Conservation (phyloP, 2,329 filamentous ascomycete genomes). For the Alternaria brassicicola region DNA sequence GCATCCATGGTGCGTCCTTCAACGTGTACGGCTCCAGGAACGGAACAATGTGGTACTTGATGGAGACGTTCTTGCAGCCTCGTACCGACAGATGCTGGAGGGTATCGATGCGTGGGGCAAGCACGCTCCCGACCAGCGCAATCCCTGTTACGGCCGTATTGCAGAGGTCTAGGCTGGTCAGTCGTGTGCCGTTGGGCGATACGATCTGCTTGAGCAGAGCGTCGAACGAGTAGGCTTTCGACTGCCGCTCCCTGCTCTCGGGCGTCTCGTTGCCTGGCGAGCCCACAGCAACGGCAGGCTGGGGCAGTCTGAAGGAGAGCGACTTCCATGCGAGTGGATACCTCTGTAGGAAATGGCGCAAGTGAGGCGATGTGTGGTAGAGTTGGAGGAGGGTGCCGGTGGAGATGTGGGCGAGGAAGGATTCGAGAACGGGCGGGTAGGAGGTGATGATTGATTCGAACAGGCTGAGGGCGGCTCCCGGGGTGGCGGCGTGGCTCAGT, state of each 20-base stretch:
- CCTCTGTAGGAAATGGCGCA: slow-evolving; percentile 60
- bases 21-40: slow-evolving; percentile 56
- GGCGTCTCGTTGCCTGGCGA: slow-evolving; percentile 50
- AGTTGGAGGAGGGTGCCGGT: slow-evolving; percentile 63
- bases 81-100: slow-evolving; percentile 66
- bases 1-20: slow-evolving; percentile 51
- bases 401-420: slow-evolving; percentile 62
- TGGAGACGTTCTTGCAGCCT: slow-evolving; percentile 68
- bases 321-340: slow-evolving; percentile 67
- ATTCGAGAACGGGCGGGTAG: slow-evolving; percentile 64
- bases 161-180: slow-evolving; percentile 64
- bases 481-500: slow-evolving; percentile 5
- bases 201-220: slow-evolving; percentile 62
- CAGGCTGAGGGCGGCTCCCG: slow-evolving; percentile 33
- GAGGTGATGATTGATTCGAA: slow-evolving; percentile 63
- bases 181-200: slow-evolving; percentile 61
- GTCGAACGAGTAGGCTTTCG: slow-evolving; percentile 64
- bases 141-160: slow-evolving; percentile 66
- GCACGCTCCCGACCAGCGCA: slow-evolving; percentile 61
- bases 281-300: slow-evolving; percentile 46
- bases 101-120: slow-evolving; percentile 60
- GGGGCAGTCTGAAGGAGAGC: slow-evolving; percentile 62
- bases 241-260: slow-evolving; percentile 54
- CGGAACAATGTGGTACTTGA: slow-evolving; percentile 68
- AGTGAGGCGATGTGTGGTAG: slow-evolving; percentile 63